Evolutionary conservation across 2,329 filamentous ascomycete species (phyloP).

Genomic region (Aspergillus pseudoglaucus): DNA sequence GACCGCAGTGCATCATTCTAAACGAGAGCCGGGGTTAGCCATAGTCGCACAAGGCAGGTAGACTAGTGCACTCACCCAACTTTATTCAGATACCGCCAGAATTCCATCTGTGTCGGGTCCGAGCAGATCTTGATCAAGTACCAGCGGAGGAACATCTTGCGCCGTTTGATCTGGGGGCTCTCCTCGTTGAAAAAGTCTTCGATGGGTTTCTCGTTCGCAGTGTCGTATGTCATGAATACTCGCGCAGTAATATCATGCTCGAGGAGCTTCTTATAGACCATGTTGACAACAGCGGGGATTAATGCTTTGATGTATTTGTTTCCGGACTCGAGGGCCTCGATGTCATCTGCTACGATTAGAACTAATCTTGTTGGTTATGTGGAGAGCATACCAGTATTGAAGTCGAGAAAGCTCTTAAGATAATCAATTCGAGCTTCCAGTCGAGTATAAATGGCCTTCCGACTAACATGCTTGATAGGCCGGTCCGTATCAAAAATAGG

Average conservation of each 20-base stretch:
- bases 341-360: slow-evolving; percentile 46
- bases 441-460: slow-evolving; percentile 64
- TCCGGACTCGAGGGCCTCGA: slow-evolving; percentile 62
- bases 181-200: slow-evolving; percentile 60
- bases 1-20: slow-evolving; percentile 74
- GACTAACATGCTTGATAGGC: slow-evolving; percentile 55
- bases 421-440: slow-evolving; percentile 65
- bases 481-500: slow-evolving; percentile 13
- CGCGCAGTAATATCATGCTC: slow-evolving; percentile 76
- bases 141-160: slow-evolving; percentile 71
- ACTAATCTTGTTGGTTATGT: too few species aligned
- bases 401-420: slow-evolving; percentile 69
- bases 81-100: slow-evolving; percentile 80
- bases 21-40: background rate
- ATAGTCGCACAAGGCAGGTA: background rate
- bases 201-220: slow-evolving; percentile 60
- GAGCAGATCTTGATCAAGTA: slow-evolving; percentile 70
- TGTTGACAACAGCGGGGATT: slow-evolving; percentile 75
- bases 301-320: slow-evolving; percentile 74
- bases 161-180: slow-evolving; percentile 66
- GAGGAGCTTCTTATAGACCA: slow-evolving; percentile 75
- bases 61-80: slow-evolving; percentile 53
- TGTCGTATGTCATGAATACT: slow-evolving; percentile 58
- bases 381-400: slow-evolving; percentile 65
- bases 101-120: slow-evolving; percentile 67